Evolutionary conservation across 2,329 filamentous ascomycete genomes (phyloP), one percentile per base, ranked within the genome.

Genomic region (Cytospora mali): DNA sequence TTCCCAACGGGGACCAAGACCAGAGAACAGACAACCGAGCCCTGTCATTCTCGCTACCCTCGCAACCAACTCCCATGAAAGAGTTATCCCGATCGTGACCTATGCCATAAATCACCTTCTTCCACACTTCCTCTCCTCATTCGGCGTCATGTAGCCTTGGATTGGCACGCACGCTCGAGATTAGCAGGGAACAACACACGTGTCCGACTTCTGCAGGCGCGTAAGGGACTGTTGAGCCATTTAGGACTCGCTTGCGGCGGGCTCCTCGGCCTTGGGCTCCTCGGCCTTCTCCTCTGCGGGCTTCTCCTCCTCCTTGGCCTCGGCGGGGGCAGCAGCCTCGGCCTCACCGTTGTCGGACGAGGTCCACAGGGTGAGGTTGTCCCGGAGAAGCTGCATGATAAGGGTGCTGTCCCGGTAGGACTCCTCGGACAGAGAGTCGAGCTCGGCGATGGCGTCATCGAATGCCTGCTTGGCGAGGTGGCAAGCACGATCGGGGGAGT

Each of bases 391-490:
- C 86, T 98, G 94, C 94, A 97, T 98, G 85, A 98, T 97, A 73
- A 98, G 88, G 65, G 94, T 98, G 88, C 93, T 97, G 82, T 98
- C 94, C 76, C 93, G 92, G 90, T 98, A 97, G 65, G 92, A 96
- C 84, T 98, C 94, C 84, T 97, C 94, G 65, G 92, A 96, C 69
- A 98, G 86, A 57, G 93, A 96, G 84, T 98, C 94, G 72, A 98
- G 92, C 88, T 98, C 93, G 75, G 94, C 94, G 78, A 98, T 97
- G 74, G 94, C 94, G 79, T 97, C 94, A 77, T 98, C 94, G 75
- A 98, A 98, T 56, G 95, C 94, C 85, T 98, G 94, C 88, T 98
- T 98, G 80, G 94, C 94, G 70, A 98, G 88, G 78, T 98, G 94
- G 88, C 94, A 98, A 75, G 94, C 94, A 76, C 91, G 92, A 81